Evolutionary conservation across 495 filamentous ascomycete genomes (phyloP), one percentile per base, ranked within the genome.

Genomic region (Filosporella fistucella): DNA sequence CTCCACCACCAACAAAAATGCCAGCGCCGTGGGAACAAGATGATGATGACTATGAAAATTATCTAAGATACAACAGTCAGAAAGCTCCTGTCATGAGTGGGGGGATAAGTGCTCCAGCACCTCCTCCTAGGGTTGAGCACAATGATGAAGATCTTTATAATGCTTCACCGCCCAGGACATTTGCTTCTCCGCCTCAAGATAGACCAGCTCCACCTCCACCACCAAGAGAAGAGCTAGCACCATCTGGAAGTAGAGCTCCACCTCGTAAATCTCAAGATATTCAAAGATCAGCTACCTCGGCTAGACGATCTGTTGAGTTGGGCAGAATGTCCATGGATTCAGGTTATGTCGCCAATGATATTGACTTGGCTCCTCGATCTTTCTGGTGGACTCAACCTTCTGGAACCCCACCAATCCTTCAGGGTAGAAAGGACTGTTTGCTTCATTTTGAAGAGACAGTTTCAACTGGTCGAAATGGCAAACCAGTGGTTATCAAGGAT

Each of bases 331-430:
- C 75, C 13, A 56, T 61, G 58, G 59, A 62, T 38, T 78, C 79
- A 30, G 83, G 88, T 7, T 93, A 74, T 61, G 88, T 97, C 51
- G 93, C 93, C 41, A 81, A 78, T 45, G 90, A 96, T 40, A 65
- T 96, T 52, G 91, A 97, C 58, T 71, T 97, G 24, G 80, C 76
- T 8, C 69, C 73, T 45, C 70, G 68, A 39, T 85, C 79, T 1
- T 72, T 82, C 30, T 98, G 93, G 93, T 98, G 90, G 89, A 75
- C 81, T 37, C 77, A 85, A 56, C 72, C 84, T 14, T 80, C 78
- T 51, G 82, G 74, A 18, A 78, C 88, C 4, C 93, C 93, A 9
- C 86, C 93, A 1, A 70, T 77, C 8, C 81, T 97, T 52, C 86
- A 94, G 51, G 82, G 78, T 44, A 85, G 93, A 50, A 82, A 80